Evolutionary conservation across 805 yeast genomes (phyloP), one percentile per base, ranked within the genome.

Genomic region (Middelhovenomyces tepae): DNA sequence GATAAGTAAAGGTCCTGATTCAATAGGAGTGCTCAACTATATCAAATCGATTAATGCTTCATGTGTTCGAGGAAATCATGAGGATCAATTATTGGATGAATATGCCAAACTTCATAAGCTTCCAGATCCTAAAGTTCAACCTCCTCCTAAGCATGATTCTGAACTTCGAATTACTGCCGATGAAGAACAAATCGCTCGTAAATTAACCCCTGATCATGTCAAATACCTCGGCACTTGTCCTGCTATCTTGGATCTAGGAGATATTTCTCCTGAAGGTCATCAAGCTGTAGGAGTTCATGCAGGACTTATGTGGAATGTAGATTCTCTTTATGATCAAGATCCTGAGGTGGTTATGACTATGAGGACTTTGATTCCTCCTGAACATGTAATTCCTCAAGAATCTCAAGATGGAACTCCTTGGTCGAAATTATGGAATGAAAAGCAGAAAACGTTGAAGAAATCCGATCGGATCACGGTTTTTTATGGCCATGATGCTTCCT

Each of bases 41-140:
- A 76, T 82, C 13, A 63, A 77, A 21, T 60, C 71, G 15, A 51
- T 75, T 44, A 60, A 70, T 10, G 69, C 82, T 10, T 75, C 72
- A 34, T 86, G 94, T 51, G 73, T 87, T 2, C 60, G 91, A 38
- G 96, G 97, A 0, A 87, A 87, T 60, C 95, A 89, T 55, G 97
- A 87, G 56, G 65, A 78, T 40, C 76, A 75, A 39, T 69, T 80
- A 7, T 50, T 87, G 43, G 67, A 74, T 35, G 60, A 76, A 47
- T 84, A 84, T 49, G 73, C 78, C 16, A 71, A 58, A 38, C 67
- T 61, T 46, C 86, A 75, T 54, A 69, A 70, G 16, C 56, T 74
- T 19, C 40, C 43, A 2, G 30, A 27, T 6, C 58, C 56, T 10
- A 30, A 33, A 28, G 47, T 51, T 10, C 46, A 27, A 34, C 48